phyloP scores from a whole-genome alignment of 2,329 filamentous ascomycete species.

The Fonsecaea monophora region DNA sequence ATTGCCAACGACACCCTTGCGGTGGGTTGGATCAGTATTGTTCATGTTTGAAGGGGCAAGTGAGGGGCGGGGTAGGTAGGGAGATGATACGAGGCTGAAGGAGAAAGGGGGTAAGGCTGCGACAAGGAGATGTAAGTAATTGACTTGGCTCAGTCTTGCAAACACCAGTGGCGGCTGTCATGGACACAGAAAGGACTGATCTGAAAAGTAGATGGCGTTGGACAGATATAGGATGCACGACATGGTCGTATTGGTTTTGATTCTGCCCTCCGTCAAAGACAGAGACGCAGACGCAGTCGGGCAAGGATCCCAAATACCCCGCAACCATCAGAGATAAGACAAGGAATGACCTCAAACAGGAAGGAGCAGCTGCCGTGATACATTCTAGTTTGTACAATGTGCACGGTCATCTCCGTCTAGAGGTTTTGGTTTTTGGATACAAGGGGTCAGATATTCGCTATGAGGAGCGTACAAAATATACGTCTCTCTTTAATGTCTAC shows the following conservation, averaged over 20 bases:
- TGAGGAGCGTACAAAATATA: too few species aligned
- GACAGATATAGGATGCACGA: background rate
- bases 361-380: slow-evolving; percentile 17
- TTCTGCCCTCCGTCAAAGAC: background rate
- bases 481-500: too few species aligned
- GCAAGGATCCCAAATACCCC: slow-evolving; percentile 6
- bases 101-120: slow-evolving; percentile 17
- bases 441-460: background rate
- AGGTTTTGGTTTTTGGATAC: background rate
- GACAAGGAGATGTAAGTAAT: background rate
- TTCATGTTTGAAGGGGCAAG: slow-evolving; percentile 24
- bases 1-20: slow-evolving; percentile 52
- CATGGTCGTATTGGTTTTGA: background rate
- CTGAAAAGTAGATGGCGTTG: background rate
- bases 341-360: slow-evolving; percentile 10
- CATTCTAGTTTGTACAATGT: background rate
- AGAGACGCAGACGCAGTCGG: background rate
- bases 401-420: slow-evolving; percentile 8
- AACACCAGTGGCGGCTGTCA: background rate
- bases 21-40: slow-evolving; percentile 35
- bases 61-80: background rate
- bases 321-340: slow-evolving; percentile 15
- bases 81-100: slow-evolving; percentile 26
- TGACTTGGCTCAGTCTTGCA: background rate
- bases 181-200: background rate